Evolutionary conservation across 495 filamentous ascomycete genomes (phyloP), one percentile per base, ranked within the genome.

Genomic region (Aspergillus incahuasiensis): DNA sequence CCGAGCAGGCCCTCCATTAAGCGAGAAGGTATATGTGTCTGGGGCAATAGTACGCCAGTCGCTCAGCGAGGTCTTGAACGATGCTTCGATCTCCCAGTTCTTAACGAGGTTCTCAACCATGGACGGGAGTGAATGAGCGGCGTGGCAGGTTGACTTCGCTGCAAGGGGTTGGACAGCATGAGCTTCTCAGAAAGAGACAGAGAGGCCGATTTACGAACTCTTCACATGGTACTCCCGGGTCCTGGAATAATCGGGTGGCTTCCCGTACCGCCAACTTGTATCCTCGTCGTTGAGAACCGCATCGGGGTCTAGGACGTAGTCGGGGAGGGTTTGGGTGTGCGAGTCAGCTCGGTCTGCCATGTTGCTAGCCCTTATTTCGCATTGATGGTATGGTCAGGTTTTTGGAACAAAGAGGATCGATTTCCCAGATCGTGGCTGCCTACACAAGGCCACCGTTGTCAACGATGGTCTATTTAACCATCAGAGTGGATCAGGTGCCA

Each of bases 31-130:
- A 72, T 86, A 87, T 40, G 74, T 74, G 1, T 67, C 51, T 5
- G 61, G 72, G 61, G 84, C 78, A 60, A 86, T 72, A 19, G 84
- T 86, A 42, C 82, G 77, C 83, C 83, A 87, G 69, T 86, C 81
- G n/a, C 60, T 28, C 1, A 86, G 72, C 22, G 69, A 59, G 7
- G 71, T 74, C 63, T 87, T 88, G 78, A 83, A 85, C 5, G 79
- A 84, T 9, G 84, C 83, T 68, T 88, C 84, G 58, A 86, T 78
- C 63, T 86, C 83, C 84, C 84, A 86, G 72, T 86, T 86, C 66
- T 87, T 86, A 63, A 87, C 83, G 0, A 86, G 79, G 66, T 86
- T 86, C 60, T 86, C 77, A 54, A 88, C 82, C 1, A 87, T 75
- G 51, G 73, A 60, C 7, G 79, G 77, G 8, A 87, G 74, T 56